Percentiles rank a stretch among this genome's conserved stretches.
Conservation (phyloP, 495 filamentous ascomycete species). For the Talaromyces stipitatus region DNA sequence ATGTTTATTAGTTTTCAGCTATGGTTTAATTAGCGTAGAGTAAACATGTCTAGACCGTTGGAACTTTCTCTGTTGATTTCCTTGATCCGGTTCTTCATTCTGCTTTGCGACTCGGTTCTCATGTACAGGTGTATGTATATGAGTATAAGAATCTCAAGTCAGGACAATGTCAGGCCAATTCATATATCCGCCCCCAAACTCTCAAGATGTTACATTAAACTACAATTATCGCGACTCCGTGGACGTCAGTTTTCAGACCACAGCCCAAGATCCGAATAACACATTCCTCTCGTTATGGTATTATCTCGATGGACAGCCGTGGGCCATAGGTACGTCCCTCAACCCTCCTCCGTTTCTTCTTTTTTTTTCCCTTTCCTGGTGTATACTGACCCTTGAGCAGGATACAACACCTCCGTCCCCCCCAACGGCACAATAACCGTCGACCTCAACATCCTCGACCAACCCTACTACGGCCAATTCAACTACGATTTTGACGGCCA, state of each 20-base stretch:
- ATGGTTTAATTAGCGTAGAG: too few species aligned
- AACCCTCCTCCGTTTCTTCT: background rate
- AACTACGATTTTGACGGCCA: background rate
- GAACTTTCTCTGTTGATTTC: too few species aligned
- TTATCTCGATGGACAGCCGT: background rate
- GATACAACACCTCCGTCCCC: constrained; percentile 1
- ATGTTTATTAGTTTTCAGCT: too few species aligned
- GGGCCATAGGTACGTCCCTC: background rate
- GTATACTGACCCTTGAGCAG: background rate
- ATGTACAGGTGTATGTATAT: too few species aligned
- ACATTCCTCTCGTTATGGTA: background rate
- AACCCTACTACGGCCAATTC: constrained; percentile 5
- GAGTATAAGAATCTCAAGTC: background rate
- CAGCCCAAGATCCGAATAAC: background rate
- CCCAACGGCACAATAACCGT: background rate
- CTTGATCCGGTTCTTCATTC: too few species aligned
- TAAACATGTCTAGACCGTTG: too few species aligned
- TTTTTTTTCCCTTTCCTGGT: background rate
- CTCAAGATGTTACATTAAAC: background rate
- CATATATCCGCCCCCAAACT: constrained; percentile 1
- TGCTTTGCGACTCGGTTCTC: too few species aligned
- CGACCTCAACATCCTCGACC: background rate
- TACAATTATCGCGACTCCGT: constrained; percentile 3
- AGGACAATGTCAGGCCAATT: background rate
- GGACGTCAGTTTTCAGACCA: background rate